These are phyloP conservation scores for Termitomyces sp. DNA, from an alignment of 768 basidiomycete species.

Conservation along the genomic window DNA sequence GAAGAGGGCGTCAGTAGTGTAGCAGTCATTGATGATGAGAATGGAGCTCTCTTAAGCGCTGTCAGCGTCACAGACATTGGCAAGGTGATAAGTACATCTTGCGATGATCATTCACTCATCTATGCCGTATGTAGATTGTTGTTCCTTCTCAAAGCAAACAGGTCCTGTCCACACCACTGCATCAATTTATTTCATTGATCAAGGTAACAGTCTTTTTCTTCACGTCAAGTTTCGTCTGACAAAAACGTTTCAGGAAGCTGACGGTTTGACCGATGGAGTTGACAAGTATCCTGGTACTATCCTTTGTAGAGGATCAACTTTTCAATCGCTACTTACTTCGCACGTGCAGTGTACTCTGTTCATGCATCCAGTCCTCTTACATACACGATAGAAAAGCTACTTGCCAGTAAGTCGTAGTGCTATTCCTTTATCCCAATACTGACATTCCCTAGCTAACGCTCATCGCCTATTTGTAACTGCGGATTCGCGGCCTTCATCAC, in stretches of 20 bases:
- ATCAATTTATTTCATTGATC: slow-evolving; percentile 65
- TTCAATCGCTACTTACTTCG: neutral
- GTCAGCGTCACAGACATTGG: slow-evolving; percentile 83
- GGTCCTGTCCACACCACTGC: slow-evolving; percentile 60
- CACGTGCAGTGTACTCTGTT: slow-evolving; percentile 63
- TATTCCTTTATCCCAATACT: neutral
- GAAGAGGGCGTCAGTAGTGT: slow-evolving; percentile 81
- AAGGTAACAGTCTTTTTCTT: slow-evolving; percentile 40
- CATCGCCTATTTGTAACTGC: slow-evolving; percentile 76
- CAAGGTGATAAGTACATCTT: slow-evolving; percentile 36
- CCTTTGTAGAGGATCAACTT: neutral
- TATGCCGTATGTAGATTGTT: slow-evolving; percentile 43
- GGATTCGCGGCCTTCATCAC: slow-evolving; percentile 50
- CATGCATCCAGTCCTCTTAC: slow-evolving; percentile 55
- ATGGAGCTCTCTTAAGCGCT: slow-evolving; percentile 59
- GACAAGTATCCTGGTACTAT: slow-evolving; percentile 70
- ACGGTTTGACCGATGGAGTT: slow-evolving; percentile 73
- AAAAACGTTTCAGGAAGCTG: slow-evolving; percentile 41
- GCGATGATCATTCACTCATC: neutral
- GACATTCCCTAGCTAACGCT: slow-evolving; percentile 50
- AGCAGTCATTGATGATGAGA: slow-evolving; percentile 67
- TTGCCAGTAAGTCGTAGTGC: slow-evolving; percentile 57
- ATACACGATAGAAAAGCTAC: slow-evolving; percentile 73
- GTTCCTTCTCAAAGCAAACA: slow-evolving; percentile 79
- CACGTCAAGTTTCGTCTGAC: neutral